Conservation (phyloP, 176 grass and related monocot species). For the Thalia dealbata region DNA sequence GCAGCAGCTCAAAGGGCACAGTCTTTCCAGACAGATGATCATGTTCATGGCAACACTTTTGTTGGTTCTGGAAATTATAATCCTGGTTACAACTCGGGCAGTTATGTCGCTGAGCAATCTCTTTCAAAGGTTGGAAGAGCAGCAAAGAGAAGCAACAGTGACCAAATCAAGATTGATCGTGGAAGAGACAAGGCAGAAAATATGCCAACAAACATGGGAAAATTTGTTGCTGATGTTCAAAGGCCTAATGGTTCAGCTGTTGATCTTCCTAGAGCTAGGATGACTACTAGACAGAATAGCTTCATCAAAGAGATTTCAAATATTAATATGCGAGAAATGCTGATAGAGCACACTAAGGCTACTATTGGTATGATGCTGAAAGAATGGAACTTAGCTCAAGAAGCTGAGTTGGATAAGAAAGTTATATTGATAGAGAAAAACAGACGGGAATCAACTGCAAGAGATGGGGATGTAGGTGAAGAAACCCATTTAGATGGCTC, state of each 20-base stretch:
- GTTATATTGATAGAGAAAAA: constrained; percentile 16
- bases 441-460: constrained; percentile 23
- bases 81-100: not conserved
- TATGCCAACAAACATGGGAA: constrained; percentile 24
- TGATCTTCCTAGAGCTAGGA: constrained; percentile 38
- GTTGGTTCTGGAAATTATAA: constrained; percentile 12
- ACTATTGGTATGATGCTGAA: constrained; percentile 38
- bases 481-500: constrained; percentile 30
- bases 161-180: constrained; percentile 26
- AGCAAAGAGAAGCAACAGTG: constrained; percentile 42
- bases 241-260: constrained; percentile 33
- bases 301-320: constrained; percentile 47
- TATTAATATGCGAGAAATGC: constrained; percentile 43
- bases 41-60: constrained; percentile 31
- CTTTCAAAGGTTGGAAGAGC: constrained; percentile 38
- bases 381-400: constrained; percentile 36
- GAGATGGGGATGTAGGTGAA: constrained; percentile 19
- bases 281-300: constrained; percentile 48
- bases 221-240: constrained; percentile 30
- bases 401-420: constrained; percentile 22
- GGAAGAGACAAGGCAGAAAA: constrained; percentile 39
- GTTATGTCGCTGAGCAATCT: constrained; percentile 33
- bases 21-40: constrained; percentile 5
- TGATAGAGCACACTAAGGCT: constrained; percentile 58
- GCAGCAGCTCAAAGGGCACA: constrained; percentile 3